phyloP scores from a whole-genome alignment of 2,329 filamentous ascomycete species.

The Westerdykella sp. region DNA sequence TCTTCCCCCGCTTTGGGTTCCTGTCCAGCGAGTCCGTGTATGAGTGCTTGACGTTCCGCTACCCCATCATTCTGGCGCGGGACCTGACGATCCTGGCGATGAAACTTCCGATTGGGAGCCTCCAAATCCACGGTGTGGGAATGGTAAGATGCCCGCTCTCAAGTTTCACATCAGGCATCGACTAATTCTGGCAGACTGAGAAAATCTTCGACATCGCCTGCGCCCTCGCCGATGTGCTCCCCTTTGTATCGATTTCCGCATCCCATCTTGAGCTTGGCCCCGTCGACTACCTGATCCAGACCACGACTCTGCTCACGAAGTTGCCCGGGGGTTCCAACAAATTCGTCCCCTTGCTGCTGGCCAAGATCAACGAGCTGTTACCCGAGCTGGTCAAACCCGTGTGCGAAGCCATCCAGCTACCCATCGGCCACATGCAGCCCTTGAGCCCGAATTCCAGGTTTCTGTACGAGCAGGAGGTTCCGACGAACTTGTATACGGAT shows the following conservation, averaged over 20 bases:
- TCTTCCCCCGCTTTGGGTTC: conserved; percentile 52
- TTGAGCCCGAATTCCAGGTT: conserved; percentile 21
- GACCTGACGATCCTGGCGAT: conserved; percentile 48
- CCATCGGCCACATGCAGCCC: conserved; percentile 4
- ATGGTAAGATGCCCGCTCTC: conserved; percentile 14
- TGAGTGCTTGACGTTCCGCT: conserved; percentile 55
- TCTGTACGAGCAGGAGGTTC: conserved; percentile 23
- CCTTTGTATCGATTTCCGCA: conserved; percentile 13
- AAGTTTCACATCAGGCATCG: background rate
- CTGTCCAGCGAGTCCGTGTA: conserved; percentile 44
- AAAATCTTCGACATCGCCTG: conserved; percentile 29
- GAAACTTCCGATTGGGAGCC: conserved; percentile 17
- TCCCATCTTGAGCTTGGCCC: conserved; percentile 14
- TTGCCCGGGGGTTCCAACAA: conserved; percentile 19
- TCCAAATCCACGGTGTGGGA: conserved; percentile 24
- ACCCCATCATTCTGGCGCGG: conserved; percentile 56
- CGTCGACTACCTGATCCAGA: conserved; percentile 16
- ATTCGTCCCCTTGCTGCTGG: conserved; percentile 22
- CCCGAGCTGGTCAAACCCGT: conserved; percentile 15
- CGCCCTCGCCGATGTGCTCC: conserved; percentile 22
- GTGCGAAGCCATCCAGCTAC: conserved; percentile 12
- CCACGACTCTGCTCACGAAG: conserved; percentile 13
- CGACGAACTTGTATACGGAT: conserved; percentile 15
- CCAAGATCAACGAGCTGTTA: conserved; percentile 21
- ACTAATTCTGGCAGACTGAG: conserved; percentile 17